Conservation (phyloP, 2,329 filamentous ascomycete species). For the Passalora sequoiae region DNA sequence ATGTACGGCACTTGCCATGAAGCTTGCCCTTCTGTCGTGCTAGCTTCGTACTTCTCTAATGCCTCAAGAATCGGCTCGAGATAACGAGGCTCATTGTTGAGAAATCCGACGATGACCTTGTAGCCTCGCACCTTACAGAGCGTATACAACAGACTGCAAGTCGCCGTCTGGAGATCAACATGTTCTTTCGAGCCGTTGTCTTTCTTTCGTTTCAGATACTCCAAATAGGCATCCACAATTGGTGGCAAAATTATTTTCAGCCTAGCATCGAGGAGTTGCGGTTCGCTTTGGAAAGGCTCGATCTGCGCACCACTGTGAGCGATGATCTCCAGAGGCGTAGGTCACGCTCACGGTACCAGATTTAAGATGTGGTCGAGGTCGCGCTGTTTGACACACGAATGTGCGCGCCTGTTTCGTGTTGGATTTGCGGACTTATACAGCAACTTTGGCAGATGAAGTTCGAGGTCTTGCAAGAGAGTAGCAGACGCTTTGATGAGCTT, state of each 20-base stretch:
- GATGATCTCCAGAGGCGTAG: not conserved
- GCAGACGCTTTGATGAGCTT: conserved; percentile 42
- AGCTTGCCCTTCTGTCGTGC: conserved; percentile 8
- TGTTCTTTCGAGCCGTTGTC: conserved; percentile 12
- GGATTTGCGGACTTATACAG: conserved; percentile 34
- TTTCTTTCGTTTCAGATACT: conserved; percentile 47
- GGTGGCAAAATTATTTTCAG: conserved; percentile 69
- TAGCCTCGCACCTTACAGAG: conserved; percentile 93
- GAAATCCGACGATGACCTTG: conserved; percentile 84
- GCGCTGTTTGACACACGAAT: conserved; percentile 35
- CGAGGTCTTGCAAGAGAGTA: conserved; percentile 31
- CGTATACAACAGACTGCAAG: conserved; percentile 76
- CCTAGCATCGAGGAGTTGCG: conserved; percentile 83
- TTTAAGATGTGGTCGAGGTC: conserved; percentile 40
- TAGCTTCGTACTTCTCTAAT: conserved; percentile 56
- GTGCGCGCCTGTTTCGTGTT: conserved; percentile 27
- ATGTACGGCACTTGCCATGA: conserved; percentile 85
- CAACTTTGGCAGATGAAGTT: conserved; percentile 42
- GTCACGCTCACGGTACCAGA: conserved; percentile 25
- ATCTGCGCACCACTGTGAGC: conserved; percentile 44
- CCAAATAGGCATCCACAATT: conserved; percentile 70
- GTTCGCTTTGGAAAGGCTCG: conserved; percentile 90
- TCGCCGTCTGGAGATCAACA: conserved; percentile 56
- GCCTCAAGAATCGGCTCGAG: conserved; percentile 73
- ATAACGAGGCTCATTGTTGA: conserved; percentile 83